Evolutionary conservation across 345 rosid species (phyloP).

Genomic region (Euphorbia pulcherrima): DNA sequence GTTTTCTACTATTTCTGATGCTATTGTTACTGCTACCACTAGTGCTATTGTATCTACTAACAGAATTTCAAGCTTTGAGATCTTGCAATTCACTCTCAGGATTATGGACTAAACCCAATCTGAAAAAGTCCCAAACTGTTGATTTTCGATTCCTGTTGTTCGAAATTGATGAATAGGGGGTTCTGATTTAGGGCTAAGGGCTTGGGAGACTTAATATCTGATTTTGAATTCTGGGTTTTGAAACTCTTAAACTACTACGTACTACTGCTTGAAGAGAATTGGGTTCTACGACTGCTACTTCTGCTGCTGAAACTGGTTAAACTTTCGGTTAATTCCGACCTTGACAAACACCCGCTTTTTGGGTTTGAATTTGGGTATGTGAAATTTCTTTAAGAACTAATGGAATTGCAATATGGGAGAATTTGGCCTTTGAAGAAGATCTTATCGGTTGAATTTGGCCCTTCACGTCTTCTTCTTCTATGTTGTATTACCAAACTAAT

Average conservation of each 20-base stretch:
- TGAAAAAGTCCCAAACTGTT: conserved; percentile 67
- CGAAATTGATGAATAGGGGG: conserved; percentile 32
- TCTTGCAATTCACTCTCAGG: conserved; percentile 70
- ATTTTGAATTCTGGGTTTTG: conserved; percentile 39
- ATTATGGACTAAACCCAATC: conserved; percentile 62
- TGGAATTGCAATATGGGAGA: conserved; percentile 59
- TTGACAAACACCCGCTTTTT: conserved; percentile 24
- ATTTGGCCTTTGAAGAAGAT: conserved; percentile 69
- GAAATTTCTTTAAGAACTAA: conserved; percentile 4
- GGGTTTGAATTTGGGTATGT: too few relatives aligned
- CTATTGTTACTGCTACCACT: conserved; percentile 56
- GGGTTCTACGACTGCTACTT: conserved; percentile 43
- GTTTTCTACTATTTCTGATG: too few relatives aligned
- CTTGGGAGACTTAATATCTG: conserved; percentile 57
- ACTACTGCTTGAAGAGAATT: conserved; percentile 28
- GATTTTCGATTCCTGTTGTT: conserved; percentile 39
- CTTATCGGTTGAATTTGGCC: conserved; percentile 67
- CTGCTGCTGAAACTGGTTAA: conserved; percentile 39
- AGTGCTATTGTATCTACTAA: conserved; percentile 27
- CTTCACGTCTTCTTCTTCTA: too few relatives aligned
- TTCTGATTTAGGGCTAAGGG: conserved; percentile 67
- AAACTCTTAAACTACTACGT: conserved; percentile 6
- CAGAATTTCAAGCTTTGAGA: conserved; percentile 36
- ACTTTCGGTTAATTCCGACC: conserved; percentile 47
- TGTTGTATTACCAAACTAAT: too few relatives aligned